Percentiles rank a stretch among this genome's conserved stretches.
These are phyloP conservation scores for Botrytis aclada DNA, from an alignment of 2,329 filamentous ascomycete species.

Conservation along the genomic window DNA sequence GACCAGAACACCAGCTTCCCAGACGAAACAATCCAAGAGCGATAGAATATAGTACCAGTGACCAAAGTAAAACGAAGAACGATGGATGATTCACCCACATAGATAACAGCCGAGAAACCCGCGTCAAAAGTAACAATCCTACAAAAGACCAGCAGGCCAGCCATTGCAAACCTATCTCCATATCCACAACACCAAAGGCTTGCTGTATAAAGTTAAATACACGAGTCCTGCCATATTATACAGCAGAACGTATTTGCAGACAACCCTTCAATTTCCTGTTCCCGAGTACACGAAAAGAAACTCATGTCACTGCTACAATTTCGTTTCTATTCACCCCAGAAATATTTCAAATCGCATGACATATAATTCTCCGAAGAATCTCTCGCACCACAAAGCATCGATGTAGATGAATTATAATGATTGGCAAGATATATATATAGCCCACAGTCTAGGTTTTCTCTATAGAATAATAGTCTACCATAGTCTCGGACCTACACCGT, in stretches of 20 bases:
- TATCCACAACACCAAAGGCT: neutral
- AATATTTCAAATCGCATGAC: neutral
- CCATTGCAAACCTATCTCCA: neutral
- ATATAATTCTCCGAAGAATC: fast-evolving
- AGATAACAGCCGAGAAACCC: neutral
- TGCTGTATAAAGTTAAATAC: neutral
- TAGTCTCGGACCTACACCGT: neutral
- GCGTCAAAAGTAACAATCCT: neutral
- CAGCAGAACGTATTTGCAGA: neutral
- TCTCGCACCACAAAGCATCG: neutral
- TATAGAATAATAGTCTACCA: too few species aligned
- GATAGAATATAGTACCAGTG: fast-evolving
- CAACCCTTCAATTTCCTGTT: fast-evolving
- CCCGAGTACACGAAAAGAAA: fast-evolving
- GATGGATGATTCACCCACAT: fast-evolving
- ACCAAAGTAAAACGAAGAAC: fast-evolving
- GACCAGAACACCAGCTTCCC: fast-evolving
- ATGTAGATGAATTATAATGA: neutral
- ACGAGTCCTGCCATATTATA: neutral
- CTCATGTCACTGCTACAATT: neutral
- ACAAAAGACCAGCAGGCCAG: neutral
- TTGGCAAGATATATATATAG: neutral
- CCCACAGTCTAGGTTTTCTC: too few species aligned
- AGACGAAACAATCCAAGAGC: neutral
- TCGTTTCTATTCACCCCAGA: neutral